Conservation (phyloP, 768 basidiomycete species). For the Baorangia bicolor region DNA sequence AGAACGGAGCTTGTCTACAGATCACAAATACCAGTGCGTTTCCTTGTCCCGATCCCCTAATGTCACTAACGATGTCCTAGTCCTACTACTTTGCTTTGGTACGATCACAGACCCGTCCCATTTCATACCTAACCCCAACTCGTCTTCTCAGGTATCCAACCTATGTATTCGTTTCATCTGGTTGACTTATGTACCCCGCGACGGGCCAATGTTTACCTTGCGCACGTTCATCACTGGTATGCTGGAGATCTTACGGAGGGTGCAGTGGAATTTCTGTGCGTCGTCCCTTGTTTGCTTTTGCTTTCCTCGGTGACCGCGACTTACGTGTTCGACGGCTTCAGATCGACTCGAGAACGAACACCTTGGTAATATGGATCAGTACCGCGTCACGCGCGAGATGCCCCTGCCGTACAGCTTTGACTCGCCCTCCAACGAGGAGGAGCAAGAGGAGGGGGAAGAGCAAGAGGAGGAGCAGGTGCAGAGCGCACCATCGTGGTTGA, state of each 20-base stretch:
- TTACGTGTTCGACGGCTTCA: constrained; percentile 22
- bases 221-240: constrained; percentile 67
- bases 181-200: constrained; percentile 70
- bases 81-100: constrained; percentile 82
- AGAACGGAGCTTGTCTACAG: constrained; percentile 75
- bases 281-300: background rate
- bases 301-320: background rate
- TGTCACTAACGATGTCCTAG: constrained; percentile 32
- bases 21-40: constrained; percentile 53
- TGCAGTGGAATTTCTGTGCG: constrained; percentile 92
- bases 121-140: background rate
- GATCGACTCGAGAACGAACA: constrained; percentile 89
- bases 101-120: constrained; percentile 11
- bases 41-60: background rate
- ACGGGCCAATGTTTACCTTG: constrained; percentile 48
- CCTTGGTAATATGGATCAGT: constrained; percentile 93
- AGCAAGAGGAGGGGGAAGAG: constrained; percentile 35
- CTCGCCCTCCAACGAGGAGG: constrained; percentile 45
- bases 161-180: constrained; percentile 76
- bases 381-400: constrained; percentile 83
- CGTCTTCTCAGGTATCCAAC: constrained; percentile 60
- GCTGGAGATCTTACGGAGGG: constrained; percentile 75
- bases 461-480: too few relatives aligned
- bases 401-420: constrained; percentile 75
- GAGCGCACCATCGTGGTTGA: background rate